These are phyloP conservation scores for Pichia sp. DNA, from an alignment of 1,139 yeast species.

Conservation along the genomic window DNA sequence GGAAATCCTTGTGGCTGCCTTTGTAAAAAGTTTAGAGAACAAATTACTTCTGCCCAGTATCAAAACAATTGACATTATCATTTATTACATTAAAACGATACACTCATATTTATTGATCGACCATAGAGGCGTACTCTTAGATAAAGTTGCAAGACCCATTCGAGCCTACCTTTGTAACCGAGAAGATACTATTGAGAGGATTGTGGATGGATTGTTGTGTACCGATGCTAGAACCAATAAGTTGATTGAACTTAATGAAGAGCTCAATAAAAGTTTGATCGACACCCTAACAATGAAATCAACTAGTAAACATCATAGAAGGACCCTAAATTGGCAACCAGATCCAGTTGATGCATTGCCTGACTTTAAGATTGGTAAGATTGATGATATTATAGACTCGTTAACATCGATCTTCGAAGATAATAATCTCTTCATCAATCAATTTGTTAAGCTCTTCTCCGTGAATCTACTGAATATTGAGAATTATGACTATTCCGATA, in stretches of 20 bases:
- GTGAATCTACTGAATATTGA: conserved; percentile 45
- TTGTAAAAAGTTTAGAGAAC: conserved; percentile 42
- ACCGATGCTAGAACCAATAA: conserved; percentile 34
- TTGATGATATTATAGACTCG: conserved; percentile 64
- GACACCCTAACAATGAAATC: conserved; percentile 4
- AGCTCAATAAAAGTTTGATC: conserved; percentile 30
- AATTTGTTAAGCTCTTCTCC: conserved; percentile 63
- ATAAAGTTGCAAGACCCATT: conserved; percentile 70
- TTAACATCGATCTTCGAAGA: conserved; percentile 72
- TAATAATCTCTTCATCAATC: conserved; percentile 65
- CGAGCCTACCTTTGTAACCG: conserved; percentile 59
- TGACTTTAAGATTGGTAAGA: conserved; percentile 63
- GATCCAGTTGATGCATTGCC: conserved; percentile 93
- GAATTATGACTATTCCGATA: conserved; percentile 38
- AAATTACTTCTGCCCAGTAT: conserved; percentile 74
- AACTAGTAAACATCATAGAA: conserved; percentile 2
- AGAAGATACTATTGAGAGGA: conserved; percentile 60
- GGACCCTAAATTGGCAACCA: conserved; percentile 62
- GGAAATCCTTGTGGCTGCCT: conserved; percentile 45
- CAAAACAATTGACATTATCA: conserved; percentile 67
- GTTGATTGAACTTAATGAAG: conserved; percentile 46
- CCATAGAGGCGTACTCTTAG: conserved; percentile 78
- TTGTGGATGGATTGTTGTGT: conserved; percentile 67
- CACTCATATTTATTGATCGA: conserved; percentile 71
- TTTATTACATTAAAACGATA: conserved; percentile 65